Percentiles rank a stretch among this genome's conserved stretches.
These are phyloP conservation scores for Takashimella tepidaria DNA, from an alignment of 1,284 basidiomycete species.

Conservation along the genomic window DNA sequence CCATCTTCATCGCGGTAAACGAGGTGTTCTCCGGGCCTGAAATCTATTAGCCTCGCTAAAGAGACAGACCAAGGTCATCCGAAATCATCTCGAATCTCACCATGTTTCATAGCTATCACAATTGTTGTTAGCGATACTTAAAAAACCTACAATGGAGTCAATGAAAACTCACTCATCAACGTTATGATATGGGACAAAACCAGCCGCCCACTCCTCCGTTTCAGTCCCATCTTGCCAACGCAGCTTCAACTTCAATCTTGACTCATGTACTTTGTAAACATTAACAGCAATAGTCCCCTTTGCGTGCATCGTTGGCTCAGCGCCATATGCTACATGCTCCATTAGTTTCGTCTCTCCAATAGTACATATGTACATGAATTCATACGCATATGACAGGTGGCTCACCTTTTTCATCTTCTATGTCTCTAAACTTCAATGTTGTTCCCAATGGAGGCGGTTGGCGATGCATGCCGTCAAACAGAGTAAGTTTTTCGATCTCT, in stretches of 20 bases:
- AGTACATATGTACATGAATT: too few relatives aligned
- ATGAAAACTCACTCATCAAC: constrained; percentile 46
- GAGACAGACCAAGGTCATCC: background rate
- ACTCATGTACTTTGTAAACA: constrained; percentile 63
- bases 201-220: constrained; percentile 57
- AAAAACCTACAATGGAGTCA: background rate
- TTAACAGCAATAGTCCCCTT: constrained; percentile 51
- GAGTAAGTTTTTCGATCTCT: constrained; percentile 61
- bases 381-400: too few relatives aligned
- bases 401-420: constrained; percentile 13
- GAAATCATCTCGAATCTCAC: constrained; percentile 14
- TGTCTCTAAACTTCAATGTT: constrained; percentile 36
- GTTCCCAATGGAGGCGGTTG: constrained; percentile 41
- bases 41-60: background rate
- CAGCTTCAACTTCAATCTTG: constrained; percentile 63
- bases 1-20: constrained; percentile 74
- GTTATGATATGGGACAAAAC: constrained; percentile 68
- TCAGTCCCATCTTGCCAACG: constrained; percentile 81
- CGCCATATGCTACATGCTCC: constrained; percentile 15
- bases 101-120: background rate
- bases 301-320: constrained; percentile 18
- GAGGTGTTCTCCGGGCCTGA: constrained; percentile 81
- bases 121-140: background rate
- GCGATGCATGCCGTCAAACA: constrained; percentile 51
- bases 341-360: too few relatives aligned